Evolutionary conservation across 345 rosid species (phyloP).

Genomic region (Melaleuca quinquenervia): DNA sequence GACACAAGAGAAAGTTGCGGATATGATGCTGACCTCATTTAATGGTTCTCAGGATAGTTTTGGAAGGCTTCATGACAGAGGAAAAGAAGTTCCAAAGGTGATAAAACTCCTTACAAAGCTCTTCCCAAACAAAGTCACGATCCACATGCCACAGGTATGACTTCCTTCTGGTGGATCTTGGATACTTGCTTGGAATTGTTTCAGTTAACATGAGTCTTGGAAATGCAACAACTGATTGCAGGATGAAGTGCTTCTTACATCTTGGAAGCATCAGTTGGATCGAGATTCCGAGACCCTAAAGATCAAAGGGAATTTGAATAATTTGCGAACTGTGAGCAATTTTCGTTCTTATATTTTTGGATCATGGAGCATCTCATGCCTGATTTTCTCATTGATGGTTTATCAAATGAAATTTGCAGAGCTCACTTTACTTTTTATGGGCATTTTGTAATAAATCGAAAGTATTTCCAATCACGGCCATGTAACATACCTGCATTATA

Average conservation of each 20-base stretch:
- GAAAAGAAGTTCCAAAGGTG: constrained; percentile 68
- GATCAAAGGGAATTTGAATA: constrained; percentile 66
- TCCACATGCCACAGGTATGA: constrained; percentile 83
- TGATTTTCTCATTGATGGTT: not conserved
- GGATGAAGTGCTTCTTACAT: constrained; percentile 69
- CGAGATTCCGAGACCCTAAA: constrained; percentile 76
- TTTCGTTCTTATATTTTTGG: not conserved
- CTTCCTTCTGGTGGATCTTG: not conserved
- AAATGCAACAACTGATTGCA: constrained; percentile 14
- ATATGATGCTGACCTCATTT: not conserved
- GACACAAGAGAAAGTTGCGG: not conserved
- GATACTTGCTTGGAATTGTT: not conserved
- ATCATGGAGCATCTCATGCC: not conserved
- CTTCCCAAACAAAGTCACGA: constrained; percentile 78
- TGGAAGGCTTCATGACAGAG: constrained; percentile 64
- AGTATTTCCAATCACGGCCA: not conserved
- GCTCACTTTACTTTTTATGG: not conserved
- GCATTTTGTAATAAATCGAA: not conserved
- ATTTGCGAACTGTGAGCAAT: constrained; percentile 48
- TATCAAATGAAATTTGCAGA: not conserved
- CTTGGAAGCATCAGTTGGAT: constrained; percentile 78
- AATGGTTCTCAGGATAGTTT: constrained; percentile 60
- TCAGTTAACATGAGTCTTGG: not conserved
- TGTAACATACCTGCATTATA: not conserved
- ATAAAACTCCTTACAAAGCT: constrained; percentile 61